Conservation (phyloP, 2,329 filamentous ascomycete species). For the Emmonsiellopsis sp. region DNA sequence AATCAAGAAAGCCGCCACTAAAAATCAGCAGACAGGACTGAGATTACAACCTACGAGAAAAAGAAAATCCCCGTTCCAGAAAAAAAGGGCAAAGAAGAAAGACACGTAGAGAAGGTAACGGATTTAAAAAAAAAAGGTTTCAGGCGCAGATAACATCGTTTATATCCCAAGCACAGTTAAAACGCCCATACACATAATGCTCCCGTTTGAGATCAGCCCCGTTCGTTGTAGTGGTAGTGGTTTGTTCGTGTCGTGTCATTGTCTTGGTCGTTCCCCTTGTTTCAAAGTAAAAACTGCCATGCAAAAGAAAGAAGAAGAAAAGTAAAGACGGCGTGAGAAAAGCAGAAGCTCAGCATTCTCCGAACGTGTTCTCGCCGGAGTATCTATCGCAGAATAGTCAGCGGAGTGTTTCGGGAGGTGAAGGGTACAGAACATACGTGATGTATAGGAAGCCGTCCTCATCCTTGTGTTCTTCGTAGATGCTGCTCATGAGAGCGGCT, state of each 20-base stretch:
- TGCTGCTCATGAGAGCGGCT: constrained; percentile 96
- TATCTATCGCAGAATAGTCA: constrained; percentile 44
- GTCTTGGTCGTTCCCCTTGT: neutral
- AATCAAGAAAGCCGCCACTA: too few relatives aligned
- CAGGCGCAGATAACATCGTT: constrained; percentile 6
- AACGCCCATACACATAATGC: constrained; percentile 6
- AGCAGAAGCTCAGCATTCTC: constrained; percentile 31
- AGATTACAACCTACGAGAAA: neutral
- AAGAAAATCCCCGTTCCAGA: neutral
- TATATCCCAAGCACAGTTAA: constrained; percentile 2
- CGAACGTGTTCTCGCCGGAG: constrained; percentile 99
- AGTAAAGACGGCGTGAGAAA: neutral
- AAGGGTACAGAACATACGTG: constrained; percentile 50
- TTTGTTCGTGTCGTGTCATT: neutral
- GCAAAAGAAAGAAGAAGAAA: neutral
- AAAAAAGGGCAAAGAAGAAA: neutral
- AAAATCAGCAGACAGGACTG: too few relatives aligned
- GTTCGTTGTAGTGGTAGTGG: neutral
- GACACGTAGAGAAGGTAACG: neutral
- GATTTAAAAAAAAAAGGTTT: neutral
- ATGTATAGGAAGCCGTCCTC: constrained; percentile 92
- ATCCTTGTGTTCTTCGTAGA: constrained; percentile 98
- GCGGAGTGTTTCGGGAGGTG: neutral
- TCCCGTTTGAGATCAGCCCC: constrained; percentile 1
- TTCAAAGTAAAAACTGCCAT: neutral